Evolutionary conservation across 768 basidiomycete genomes (phyloP).

Genomic region (Strobilomyces echinocephalus): DNA sequence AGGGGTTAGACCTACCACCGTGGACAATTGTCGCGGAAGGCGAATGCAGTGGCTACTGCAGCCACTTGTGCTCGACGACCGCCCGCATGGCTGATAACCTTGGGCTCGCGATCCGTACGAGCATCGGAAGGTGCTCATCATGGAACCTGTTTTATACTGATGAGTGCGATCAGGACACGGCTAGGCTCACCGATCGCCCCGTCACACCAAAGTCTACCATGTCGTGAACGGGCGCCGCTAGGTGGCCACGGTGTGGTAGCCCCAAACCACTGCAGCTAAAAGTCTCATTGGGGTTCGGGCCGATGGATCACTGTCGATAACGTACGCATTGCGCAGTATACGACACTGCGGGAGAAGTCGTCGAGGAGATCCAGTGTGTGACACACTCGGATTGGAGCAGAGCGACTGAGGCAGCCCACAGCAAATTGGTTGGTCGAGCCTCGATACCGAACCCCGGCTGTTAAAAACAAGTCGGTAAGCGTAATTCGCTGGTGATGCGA

Average conservation of each 20-base stretch:
- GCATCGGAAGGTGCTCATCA: background rate
- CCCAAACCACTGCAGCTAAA: too few species aligned
- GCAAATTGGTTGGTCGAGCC: background rate
- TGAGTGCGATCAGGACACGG: background rate
- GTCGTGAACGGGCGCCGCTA: too few species aligned
- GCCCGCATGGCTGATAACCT: too few species aligned
- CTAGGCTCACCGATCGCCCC: background rate
- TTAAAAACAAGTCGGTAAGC: background rate
- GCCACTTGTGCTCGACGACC: background rate
- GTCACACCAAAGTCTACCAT: background rate
- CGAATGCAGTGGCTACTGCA: background rate
- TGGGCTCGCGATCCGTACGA: background rate
- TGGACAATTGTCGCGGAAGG: background rate
- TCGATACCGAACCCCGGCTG: background rate
- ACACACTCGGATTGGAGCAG: background rate
- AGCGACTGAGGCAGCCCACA: background rate
- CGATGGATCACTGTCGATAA: background rate
- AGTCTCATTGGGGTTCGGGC: background rate
- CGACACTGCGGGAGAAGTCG: background rate
- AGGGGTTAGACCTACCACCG: conserved; percentile 5
- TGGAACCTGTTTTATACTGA: background rate
- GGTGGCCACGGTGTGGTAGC: too few species aligned
- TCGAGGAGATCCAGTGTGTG: background rate
- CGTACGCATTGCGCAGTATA: background rate
- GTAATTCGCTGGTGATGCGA: conserved; percentile 2